A percentile compares a stretch with the other conserved stretches of the same genome.
Evolutionary conservation across 208 protist species (phyloP).

Genomic region (Tetramitus jugosus): DNA sequence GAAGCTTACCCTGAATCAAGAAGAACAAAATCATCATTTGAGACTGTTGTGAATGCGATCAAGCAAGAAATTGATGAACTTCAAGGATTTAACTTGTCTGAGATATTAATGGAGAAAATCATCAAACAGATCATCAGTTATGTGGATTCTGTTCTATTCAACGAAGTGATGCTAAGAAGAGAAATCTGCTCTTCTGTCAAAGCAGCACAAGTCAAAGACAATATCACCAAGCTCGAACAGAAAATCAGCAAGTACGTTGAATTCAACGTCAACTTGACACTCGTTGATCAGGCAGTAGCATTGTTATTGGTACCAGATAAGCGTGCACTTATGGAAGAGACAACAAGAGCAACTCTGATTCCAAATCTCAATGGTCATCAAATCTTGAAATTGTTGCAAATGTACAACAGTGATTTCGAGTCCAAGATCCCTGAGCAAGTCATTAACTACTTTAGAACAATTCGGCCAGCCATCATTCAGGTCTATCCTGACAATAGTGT

Average conservation of each 20-base stretch:
- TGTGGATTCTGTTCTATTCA: neutral
- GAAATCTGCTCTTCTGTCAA: neutral
- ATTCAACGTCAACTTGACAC: neutral
- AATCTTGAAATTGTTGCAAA: constrained; percentile 1
- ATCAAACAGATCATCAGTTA: neutral
- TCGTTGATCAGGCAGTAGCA: neutral
- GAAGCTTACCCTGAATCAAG: too few species aligned
- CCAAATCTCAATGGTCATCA: neutral
- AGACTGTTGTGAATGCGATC: too few species aligned
- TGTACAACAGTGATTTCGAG: neutral
- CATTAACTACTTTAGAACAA: too few species aligned
- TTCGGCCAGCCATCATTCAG: too few species aligned
- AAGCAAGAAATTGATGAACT: too few species aligned
- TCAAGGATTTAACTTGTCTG: too few species aligned
- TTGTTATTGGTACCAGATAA: neutral
- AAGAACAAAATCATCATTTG: too few species aligned
- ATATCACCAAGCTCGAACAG: neutral
- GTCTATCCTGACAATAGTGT: too few species aligned
- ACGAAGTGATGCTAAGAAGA: neutral
- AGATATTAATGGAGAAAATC: neutral
- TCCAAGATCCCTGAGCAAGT: too few species aligned
- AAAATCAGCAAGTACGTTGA: neutral
- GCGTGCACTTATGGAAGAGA: neutral
- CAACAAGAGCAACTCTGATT: neutral
- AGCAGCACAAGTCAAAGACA: neutral